Conservation (phyloP, 2,329 filamentous ascomycete genomes). For the Ophiostoma ulmi region DNA sequence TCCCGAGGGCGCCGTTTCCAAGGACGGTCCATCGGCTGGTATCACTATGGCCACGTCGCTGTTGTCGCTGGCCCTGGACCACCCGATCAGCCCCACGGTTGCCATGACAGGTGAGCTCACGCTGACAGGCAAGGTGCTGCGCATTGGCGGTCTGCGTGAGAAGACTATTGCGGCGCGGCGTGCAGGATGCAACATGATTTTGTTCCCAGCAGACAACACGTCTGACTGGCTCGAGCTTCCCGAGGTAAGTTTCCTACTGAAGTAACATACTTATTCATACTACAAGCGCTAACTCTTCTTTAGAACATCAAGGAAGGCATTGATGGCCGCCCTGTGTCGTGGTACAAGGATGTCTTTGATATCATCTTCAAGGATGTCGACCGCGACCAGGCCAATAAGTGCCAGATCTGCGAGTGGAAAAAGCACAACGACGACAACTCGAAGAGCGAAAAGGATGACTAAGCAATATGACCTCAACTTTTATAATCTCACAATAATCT, state of each 20-base stretch:
- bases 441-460: slow-evolving; percentile 45
- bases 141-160: slow-evolving; percentile 89
- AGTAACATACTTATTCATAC: not conserved
- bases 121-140: slow-evolving; percentile 89
- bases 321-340: slow-evolving; percentile 81
- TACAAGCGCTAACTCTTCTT: slow-evolving; percentile 14
- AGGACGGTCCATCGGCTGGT: slow-evolving; percentile 88
- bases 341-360: slow-evolving; percentile 92
- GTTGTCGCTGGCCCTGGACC: slow-evolving; percentile 76
- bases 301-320: slow-evolving; percentile 98
- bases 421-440: slow-evolving; percentile 43
- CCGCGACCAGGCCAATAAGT: slow-evolving; percentile 65
- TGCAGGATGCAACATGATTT: slow-evolving; percentile 85
- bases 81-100: slow-evolving; percentile 73
- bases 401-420: slow-evolving; percentile 57
- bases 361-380: slow-evolving; percentile 83
- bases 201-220: slow-evolving; percentile 93
- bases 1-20: slow-evolving; percentile 90
- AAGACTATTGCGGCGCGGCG: slow-evolving; percentile 94
- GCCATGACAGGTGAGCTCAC: slow-evolving; percentile 98
- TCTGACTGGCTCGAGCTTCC: slow-evolving; percentile 97
- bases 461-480: slow-evolving; percentile 27
- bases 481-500: too few species aligned
- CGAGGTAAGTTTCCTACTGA: slow-evolving; percentile 60
- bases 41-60: slow-evolving; percentile 98